Conservation (phyloP, 73 alveolate species). For the Uronychia binucleata region DNA sequence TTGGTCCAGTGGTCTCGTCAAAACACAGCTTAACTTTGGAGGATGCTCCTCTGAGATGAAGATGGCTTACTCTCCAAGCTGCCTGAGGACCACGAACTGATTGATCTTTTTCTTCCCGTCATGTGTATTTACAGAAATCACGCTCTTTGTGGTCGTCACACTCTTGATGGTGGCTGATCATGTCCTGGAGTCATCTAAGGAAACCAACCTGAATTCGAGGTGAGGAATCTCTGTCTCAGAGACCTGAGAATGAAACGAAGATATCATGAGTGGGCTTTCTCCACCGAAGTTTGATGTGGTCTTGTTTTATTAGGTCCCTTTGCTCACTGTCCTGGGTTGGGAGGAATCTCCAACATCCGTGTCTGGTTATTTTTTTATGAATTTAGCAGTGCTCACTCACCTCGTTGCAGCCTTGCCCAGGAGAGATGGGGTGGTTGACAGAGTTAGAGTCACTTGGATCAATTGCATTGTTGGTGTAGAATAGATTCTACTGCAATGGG, state of each 20-base stretch:
- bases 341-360: no score
- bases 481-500: no score
- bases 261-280: background rate
- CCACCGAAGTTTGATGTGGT: background rate
- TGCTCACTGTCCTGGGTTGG: no score
- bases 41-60: conserved; percentile 11
- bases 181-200: background rate
- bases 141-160: background rate
- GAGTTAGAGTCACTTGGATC: no score
- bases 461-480: no score
- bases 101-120: conserved; percentile 50
- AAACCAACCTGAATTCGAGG: background rate
- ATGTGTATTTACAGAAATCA: background rate
- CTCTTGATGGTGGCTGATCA: background rate
- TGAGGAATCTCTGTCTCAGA: background rate
- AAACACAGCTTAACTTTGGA: conserved; percentile 24
- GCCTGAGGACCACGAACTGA: conserved; percentile 9
- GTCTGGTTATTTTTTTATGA: no score
- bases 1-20: conserved; percentile 6
- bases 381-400: no score
- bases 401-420: no score
- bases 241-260: background rate
- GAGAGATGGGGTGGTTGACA: no score
- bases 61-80: conserved; percentile 23
- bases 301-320: no score